A percentile compares a stretch with the other conserved stretches of the same genome.
phyloP scores from a whole-genome alignment of 306 rosid genomes.

The Carpinus viminea region DNA sequence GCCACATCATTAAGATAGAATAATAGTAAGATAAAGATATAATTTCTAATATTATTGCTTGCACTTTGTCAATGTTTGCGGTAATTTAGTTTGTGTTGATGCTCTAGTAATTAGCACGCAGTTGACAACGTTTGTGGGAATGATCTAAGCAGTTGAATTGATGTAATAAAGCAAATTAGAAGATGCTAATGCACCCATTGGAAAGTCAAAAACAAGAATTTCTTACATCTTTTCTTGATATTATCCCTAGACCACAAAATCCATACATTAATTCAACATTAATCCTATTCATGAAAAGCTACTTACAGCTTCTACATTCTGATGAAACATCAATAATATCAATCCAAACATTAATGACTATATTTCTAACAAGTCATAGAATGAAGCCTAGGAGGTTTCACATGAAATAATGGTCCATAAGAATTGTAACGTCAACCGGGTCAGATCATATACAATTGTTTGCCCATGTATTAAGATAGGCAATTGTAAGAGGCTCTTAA shows the following conservation, averaged over 20 bases:
- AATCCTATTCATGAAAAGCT: neutral
- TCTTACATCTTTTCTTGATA: neutral
- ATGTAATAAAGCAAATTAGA: neutral
- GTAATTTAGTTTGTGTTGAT: neutral
- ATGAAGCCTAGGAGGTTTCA: neutral
- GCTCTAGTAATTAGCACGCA: constrained; percentile 14
- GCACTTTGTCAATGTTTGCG: neutral
- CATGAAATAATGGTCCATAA: neutral
- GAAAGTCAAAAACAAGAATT: neutral
- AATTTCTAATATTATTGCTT: neutral
- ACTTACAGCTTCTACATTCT: neutral
- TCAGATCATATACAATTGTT: no score
- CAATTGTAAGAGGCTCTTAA: no score
- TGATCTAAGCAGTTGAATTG: neutral
- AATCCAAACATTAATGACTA: neutral
- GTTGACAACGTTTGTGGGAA: neutral
- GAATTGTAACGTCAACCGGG: neutral
- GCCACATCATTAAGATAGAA: neutral
- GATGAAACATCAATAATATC: neutral
- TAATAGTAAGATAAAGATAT: neutral
- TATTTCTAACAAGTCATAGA: no score
- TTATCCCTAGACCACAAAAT: neutral
- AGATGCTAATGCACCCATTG: neutral
- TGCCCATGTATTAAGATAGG: no score
- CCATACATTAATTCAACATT: neutral